phyloP scores from a whole-genome alignment of 331 rosid genomes.

The Dryas integrifolia region DNA sequence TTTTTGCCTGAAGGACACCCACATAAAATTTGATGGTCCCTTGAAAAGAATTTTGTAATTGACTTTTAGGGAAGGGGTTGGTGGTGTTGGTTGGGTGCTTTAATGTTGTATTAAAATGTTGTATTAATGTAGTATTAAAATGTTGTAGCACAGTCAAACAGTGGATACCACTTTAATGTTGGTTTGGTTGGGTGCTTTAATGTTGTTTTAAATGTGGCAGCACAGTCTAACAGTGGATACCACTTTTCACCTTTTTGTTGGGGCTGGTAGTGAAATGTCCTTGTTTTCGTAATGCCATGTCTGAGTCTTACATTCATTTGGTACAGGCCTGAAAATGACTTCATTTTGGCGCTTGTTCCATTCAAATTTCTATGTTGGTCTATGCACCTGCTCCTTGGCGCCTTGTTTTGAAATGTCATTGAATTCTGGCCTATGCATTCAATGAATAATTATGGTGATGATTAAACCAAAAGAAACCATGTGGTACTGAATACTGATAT shows the following conservation, averaged over 20 bases:
- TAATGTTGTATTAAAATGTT: conserved; percentile 15
- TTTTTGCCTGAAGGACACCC: not conserved
- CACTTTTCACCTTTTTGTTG: not conserved
- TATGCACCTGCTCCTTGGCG: conserved; percentile 17
- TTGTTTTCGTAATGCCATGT: conserved; percentile 25
- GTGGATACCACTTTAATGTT: not conserved
- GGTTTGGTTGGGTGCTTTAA: conserved; percentile 28
- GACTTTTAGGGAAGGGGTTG: conserved; percentile 19
- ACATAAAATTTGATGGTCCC: conserved; percentile 19
- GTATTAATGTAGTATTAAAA: no score
- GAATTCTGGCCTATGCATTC: not conserved
- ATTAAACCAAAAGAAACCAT: no score
- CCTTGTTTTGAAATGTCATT: conserved; percentile 15
- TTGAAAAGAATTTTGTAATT: conserved; percentile 14
- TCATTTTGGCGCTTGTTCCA: conserved; percentile 23
- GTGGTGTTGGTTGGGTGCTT: conserved; percentile 26
- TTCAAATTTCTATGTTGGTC: conserved; percentile 28
- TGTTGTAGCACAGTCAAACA: not conserved
- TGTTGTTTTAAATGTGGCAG: conserved; percentile 4
- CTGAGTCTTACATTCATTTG: conserved; percentile 20
- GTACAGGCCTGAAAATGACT: not conserved
- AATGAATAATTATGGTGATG: no score
- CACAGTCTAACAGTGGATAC: not conserved
- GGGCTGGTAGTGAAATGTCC: conserved; percentile 34
- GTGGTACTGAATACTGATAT: no score